Percentiles rank a stretch among this genome's conserved stretches.
Evolutionary conservation across 805 yeast genomes (phyloP).

Genomic region (Candida maltosa): DNA sequence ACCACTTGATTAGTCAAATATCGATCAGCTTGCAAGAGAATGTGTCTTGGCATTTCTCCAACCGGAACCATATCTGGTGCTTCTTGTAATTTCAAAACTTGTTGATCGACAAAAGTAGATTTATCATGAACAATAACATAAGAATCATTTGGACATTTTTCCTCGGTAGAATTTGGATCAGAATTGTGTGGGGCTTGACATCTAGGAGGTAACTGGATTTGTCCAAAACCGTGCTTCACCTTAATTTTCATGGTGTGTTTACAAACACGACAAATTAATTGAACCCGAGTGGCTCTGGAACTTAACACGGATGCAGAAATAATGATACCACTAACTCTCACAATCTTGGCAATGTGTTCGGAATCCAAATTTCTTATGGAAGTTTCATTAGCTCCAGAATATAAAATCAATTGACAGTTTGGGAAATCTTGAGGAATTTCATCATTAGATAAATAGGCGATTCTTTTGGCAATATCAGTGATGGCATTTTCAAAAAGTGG

Average conservation of each 20-base stretch:
- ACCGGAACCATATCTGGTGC: conserved; percentile 99
- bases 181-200: conserved; percentile 50
- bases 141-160: conserved; percentile 86
- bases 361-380: conserved; percentile 82
- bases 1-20: conserved; percentile 85
- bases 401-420: conserved; percentile 74
- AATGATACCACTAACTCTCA: conserved; percentile 88
- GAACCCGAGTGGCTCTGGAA: conserved; percentile 82
- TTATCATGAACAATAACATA: conserved; percentile 91
- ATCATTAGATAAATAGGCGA: conserved; percentile 51
- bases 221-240: conserved; percentile 68
- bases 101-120: conserved; percentile 93
- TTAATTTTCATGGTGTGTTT: conserved; percentile 69
- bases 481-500: conserved; percentile 82
- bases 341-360: conserved; percentile 83
- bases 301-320: conserved; percentile 86
- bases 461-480: conserved; percentile 80
- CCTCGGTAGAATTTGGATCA: conserved; percentile 44
- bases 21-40: conserved; percentile 82
- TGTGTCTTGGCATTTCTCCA: conserved; percentile 97
- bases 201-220: conserved; percentile 59
- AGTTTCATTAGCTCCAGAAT: conserved; percentile 66
- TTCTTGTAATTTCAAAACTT: conserved; percentile 88
- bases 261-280: conserved; percentile 84
- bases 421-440: conserved; percentile 62